phyloP scores from a whole-genome alignment of 495 filamentous ascomycete species.

The Wilcoxina mikolae region DNA sequence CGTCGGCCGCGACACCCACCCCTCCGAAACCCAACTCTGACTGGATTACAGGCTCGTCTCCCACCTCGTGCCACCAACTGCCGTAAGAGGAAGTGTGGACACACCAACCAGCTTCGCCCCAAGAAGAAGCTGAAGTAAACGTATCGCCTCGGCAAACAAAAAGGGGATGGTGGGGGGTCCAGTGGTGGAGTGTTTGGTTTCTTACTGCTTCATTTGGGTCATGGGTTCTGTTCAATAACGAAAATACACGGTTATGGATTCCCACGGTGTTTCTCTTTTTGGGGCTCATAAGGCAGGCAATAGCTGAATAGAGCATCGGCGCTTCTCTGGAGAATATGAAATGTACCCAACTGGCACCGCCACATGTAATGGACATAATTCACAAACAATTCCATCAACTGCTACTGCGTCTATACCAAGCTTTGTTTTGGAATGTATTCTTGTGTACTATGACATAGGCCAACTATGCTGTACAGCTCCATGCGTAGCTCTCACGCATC shows the following conservation, averaged over 20 bases:
- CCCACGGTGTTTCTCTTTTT: not conserved
- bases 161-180: conserved; percentile 18
- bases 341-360: no score
- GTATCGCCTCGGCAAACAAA: conserved; percentile 30
- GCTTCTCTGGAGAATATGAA: no score
- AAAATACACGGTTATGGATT: conserved; percentile 8
- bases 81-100: conserved; percentile 99
- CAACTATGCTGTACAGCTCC: conserved; percentile 22
- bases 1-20: conserved; percentile 2
- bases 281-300: no score
- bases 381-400: no score
- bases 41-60: conserved; percentile 58
- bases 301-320: no score
- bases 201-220: conserved; percentile 11
- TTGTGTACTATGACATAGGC: conserved; percentile 11
- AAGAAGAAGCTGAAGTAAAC: conserved; percentile 99
- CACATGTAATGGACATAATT: no score
- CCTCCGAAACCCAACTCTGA: conserved; percentile 12
- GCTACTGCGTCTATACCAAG: no score
- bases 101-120: conserved; percentile 98
- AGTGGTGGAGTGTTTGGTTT: conserved; percentile 15
- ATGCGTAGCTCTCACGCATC: conserved; percentile 37
- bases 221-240: conserved; percentile 9
- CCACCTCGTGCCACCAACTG: conserved; percentile 98
- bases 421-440: no score